phyloP scores from a whole-genome alignment of 106 monocot genomes.

The Gastrodia elata region DNA sequence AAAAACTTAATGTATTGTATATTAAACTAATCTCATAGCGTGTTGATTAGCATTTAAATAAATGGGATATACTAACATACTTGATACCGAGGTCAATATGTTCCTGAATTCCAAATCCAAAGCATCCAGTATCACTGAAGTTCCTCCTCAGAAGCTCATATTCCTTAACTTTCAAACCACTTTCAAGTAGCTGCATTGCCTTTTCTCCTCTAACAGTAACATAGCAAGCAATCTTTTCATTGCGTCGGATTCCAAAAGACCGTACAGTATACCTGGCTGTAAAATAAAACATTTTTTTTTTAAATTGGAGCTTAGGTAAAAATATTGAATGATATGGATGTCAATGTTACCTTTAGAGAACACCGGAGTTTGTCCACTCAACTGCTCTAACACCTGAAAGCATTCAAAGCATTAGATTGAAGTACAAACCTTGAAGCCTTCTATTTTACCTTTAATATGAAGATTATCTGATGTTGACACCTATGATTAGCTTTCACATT shows the following conservation, averaged over 20 bases:
- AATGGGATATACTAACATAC: conserved; percentile 19
- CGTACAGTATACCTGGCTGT: conserved; percentile 62
- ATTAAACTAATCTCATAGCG: neutral
- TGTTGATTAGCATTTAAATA: neutral
- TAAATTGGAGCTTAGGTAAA: neutral
- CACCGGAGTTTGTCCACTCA: conserved; percentile 59
- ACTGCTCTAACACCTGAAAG: conserved; percentile 53
- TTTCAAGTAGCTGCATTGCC: conserved; percentile 76
- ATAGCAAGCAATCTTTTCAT: conserved; percentile 74
- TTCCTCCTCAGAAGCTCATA: conserved; percentile 66
- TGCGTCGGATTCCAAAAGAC: conserved; percentile 66
- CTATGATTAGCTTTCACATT: too few relatives aligned
- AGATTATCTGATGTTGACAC: too few relatives aligned
- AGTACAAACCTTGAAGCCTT: too few relatives aligned
- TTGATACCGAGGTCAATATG: conserved; percentile 83
- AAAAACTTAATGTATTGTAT: neutral
- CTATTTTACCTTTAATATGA: too few relatives aligned
- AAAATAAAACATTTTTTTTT: neutral
- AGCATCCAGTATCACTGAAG: conserved; percentile 73
- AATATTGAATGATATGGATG: neutral
- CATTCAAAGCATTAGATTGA: neutral
- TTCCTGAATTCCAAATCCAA: conserved; percentile 82
- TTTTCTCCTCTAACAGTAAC: conserved; percentile 73
- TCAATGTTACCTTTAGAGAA: conserved; percentile 48
- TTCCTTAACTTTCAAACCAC: conserved; percentile 71